phyloP scores from a whole-genome alignment of 352 stramenopile genomes.

The Elongisporangium anandrum region DNA sequence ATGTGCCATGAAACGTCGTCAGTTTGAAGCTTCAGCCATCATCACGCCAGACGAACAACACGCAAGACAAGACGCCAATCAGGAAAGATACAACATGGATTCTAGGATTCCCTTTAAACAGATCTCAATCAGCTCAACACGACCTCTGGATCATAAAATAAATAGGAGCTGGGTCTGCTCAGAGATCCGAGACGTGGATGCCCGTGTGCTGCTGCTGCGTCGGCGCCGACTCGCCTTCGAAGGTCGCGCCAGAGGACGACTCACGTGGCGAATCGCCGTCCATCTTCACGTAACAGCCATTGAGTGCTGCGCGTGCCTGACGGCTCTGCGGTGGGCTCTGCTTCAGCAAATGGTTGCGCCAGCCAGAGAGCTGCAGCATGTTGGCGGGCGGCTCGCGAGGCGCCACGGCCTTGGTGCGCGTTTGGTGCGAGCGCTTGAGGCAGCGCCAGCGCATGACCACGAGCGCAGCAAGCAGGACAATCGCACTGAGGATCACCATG shows the following conservation, averaged over 20 bases:
- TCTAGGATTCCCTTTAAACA: neutral
- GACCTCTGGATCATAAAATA: neutral
- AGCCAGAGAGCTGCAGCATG: neutral
- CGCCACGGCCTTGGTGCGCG: neutral
- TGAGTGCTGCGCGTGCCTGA: neutral
- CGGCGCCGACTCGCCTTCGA: neutral
- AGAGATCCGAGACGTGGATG: neutral
- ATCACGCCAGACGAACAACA: neutral
- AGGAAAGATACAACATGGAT: neutral
- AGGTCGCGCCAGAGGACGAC: neutral
- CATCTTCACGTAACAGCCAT: neutral
- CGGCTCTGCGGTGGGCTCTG: neutral
- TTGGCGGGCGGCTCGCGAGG: neutral
- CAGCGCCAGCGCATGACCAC: neutral
- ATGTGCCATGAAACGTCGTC: neutral
- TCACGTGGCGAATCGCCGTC: neutral
- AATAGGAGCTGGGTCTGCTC: neutral
- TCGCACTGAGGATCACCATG: neutral
- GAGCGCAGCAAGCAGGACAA: neutral
- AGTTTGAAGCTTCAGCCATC: too few species aligned
- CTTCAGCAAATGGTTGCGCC: neutral
- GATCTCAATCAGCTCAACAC: too few species aligned
- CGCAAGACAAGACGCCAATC: neutral
- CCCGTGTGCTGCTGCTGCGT: neutral
- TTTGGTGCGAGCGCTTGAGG: neutral